A percentile compares a stretch with the other conserved stretches of the same genome.
Evolutionary conservation across 768 basidiomycete species (phyloP).

Genomic region (Suillus hirtellus): DNA sequence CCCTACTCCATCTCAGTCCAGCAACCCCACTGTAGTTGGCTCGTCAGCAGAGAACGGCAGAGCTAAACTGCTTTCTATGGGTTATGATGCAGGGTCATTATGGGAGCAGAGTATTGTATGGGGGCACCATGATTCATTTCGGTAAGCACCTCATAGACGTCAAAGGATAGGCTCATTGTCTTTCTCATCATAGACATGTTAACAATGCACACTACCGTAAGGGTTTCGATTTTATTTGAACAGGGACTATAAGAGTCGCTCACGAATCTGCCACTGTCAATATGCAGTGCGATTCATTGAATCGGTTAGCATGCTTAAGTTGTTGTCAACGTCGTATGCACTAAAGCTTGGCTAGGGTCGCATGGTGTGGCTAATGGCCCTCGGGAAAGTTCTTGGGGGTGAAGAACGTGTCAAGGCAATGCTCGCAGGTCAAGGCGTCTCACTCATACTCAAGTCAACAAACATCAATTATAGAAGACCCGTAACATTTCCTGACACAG

Average conservation of each 20-base stretch:
- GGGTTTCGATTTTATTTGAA: slow-evolving; percentile 10
- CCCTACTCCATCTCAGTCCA: neutral
- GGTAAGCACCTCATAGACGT: slow-evolving; percentile 44
- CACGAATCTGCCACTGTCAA: slow-evolving; percentile 4
- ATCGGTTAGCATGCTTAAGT: slow-evolving; percentile 45
- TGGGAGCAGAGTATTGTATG: slow-evolving; percentile 79
- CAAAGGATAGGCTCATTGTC: neutral
- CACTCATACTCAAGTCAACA: slow-evolving; percentile 73
- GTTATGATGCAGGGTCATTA: slow-evolving; percentile 65
- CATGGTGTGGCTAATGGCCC: slow-evolving; percentile 62
- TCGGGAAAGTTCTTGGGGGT: slow-evolving; percentile 64
- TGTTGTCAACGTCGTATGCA: neutral
- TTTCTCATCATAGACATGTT: slow-evolving; percentile 54
- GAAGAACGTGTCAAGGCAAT: slow-evolving; percentile 53
- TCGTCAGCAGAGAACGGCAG: slow-evolving; percentile 39
- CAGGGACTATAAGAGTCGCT: neutral
- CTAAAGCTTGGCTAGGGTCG: slow-evolving; percentile 46
- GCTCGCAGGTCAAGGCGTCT: slow-evolving; percentile 64
- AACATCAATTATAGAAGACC: slow-evolving; percentile 67
- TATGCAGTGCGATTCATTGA: slow-evolving; percentile 65
- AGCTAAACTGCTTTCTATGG: slow-evolving; percentile 42
- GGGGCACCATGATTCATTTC: slow-evolving; percentile 80
- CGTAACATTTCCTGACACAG: slow-evolving; percentile 76
- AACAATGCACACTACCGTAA: slow-evolving; percentile 76
- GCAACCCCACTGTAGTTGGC: slow-evolving; percentile 10